These are phyloP conservation scores for Podospora conica DNA, from an alignment of 495 filamentous ascomycete genomes.

Conservation along the genomic window DNA sequence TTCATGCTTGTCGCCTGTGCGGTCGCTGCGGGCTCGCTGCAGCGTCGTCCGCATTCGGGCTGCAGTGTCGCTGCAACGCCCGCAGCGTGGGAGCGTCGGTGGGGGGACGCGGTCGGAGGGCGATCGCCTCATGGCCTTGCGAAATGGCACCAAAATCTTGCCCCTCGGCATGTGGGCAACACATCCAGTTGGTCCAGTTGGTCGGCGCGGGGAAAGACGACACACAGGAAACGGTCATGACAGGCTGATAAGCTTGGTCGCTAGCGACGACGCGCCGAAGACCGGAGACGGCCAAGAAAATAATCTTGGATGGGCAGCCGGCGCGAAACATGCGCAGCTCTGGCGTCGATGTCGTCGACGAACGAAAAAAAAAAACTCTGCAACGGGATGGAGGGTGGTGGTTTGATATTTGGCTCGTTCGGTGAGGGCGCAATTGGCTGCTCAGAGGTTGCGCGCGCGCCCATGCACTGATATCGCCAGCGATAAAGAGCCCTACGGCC, in stretches of 20 bases:
- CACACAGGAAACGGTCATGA: background rate
- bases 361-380: background rate
- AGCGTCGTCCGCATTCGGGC: background rate
- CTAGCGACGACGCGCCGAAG: background rate
- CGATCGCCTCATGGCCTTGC: conserved; percentile 1
- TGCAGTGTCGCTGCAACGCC: background rate
- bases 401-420: background rate
- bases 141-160: background rate
- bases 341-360: background rate
- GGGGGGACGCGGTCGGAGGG: background rate
- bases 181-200: background rate
- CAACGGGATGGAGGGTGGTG: background rate
- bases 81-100: background rate
- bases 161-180: background rate
- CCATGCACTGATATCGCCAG: background rate
- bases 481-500: background rate
- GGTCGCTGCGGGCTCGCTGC: background rate
- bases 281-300: background rate
- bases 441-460: background rate
- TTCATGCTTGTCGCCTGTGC: background rate
- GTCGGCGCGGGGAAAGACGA: background rate
- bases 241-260: background rate
- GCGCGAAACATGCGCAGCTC: background rate
- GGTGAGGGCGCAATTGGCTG: conserved; percentile 3
- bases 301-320: background rate